phyloP scores from a whole-genome alignment of 1,139 yeast species.

The Spathaspora sp. region DNA sequence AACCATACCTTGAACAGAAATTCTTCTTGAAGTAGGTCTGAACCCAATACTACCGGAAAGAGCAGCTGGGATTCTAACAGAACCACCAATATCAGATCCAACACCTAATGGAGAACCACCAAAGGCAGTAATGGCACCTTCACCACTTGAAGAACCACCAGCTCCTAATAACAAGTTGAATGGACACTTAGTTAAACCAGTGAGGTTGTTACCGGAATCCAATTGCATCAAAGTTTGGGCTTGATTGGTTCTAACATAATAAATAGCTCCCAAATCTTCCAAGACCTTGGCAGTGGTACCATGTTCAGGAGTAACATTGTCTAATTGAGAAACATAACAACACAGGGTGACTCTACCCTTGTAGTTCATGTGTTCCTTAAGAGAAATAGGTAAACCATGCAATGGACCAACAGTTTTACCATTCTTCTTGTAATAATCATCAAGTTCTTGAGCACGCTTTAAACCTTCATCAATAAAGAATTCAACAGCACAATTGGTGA shows the following conservation, averaged over 20 bases:
- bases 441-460: constrained; percentile 33
- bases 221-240: constrained; percentile 52
- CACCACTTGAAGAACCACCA: constrained; percentile 78
- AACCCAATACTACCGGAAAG: constrained; percentile 66
- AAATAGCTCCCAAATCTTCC: constrained; percentile 66
- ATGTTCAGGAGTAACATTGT: constrained; percentile 48
- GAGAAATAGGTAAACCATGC: constrained; percentile 74
- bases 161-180: constrained; percentile 39
- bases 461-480: constrained; percentile 36
- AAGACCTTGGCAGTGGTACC: constrained; percentile 52
- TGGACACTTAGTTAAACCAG: constrained; percentile 42
- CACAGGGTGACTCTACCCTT: constrained; percentile 60
- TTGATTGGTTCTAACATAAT: constrained; percentile 47
- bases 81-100: constrained; percentile 81
- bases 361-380: constrained; percentile 69
- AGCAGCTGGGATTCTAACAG: constrained; percentile 75
- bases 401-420: constrained; percentile 72
- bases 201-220: constrained; percentile 41
- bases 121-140: constrained; percentile 65
- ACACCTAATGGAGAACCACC: constrained; percentile 67
- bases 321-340: constrained; percentile 57
- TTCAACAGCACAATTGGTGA: constrained; percentile 37
- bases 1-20: constrained; percentile 50
- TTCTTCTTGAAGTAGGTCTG: constrained; percentile 66
- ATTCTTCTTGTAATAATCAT: constrained; percentile 41